Conservation (phyloP, 2,329 filamentous ascomycete genomes). For the Scopulariopsis brevicaulis region DNA sequence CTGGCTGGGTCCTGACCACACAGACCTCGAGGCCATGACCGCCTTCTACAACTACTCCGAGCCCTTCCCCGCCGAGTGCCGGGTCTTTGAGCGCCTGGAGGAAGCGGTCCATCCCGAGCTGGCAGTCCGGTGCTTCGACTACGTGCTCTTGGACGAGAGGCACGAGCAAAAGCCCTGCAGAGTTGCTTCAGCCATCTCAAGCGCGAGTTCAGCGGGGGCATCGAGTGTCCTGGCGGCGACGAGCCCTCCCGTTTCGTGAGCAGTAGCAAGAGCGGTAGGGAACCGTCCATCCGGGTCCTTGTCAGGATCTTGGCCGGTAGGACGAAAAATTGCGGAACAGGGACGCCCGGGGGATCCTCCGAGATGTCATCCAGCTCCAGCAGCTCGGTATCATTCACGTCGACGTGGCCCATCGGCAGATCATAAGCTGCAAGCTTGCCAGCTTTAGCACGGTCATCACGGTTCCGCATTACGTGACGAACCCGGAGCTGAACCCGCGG, state of each 20-base stretch:
- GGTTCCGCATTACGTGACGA: conserved; percentile 11
- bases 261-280: conserved; percentile 7
- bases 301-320: conserved; percentile 10
- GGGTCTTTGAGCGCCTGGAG: conserved; percentile 15
- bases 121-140: conserved; percentile 13
- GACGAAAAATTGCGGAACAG: not conserved
- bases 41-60: conserved; percentile 11
- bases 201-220: not conserved
- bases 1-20: not conserved
- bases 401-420: conserved; percentile 6
- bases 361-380: not conserved
- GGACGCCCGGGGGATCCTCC: not conserved
- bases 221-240: not conserved
- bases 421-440: conserved; percentile 11
- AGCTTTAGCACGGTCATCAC: conserved; percentile 15
- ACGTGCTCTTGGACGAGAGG: conserved; percentile 13
- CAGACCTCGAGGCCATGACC: conserved; percentile 4
- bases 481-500: not conserved
- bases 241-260: not conserved
- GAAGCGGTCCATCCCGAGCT: conserved; percentile 13
- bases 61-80: conserved; percentile 14
- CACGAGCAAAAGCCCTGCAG: conserved; percentile 7
- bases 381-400: not conserved
- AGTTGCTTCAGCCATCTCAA: not conserved
- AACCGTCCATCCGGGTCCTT: conserved; percentile 11